These are phyloP conservation scores for Seiridium unicorne DNA, from an alignment of 2,329 filamentous ascomycete genomes.

Conservation along the genomic window DNA sequence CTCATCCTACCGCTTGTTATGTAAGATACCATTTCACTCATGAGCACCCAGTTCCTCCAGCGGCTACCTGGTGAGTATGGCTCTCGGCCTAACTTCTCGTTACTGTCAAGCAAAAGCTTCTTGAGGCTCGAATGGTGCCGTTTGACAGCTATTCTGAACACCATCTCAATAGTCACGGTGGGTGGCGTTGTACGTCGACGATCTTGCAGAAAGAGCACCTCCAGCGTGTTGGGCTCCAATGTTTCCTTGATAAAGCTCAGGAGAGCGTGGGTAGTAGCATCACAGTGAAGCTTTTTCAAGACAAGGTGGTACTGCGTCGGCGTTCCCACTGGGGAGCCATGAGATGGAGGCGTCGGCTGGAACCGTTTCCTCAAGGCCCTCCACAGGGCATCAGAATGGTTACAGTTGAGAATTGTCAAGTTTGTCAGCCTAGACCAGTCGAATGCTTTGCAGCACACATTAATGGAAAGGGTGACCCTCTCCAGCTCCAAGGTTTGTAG, in stretches of 20 bases:
- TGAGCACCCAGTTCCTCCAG: slow-evolving; percentile 71
- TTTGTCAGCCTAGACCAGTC: slow-evolving; percentile 73
- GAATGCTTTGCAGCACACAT: slow-evolving; percentile 67
- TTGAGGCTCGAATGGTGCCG: slow-evolving; percentile 70
- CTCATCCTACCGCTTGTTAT: slow-evolving; percentile 76
- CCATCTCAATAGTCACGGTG: slow-evolving; percentile 63
- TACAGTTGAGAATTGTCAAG: slow-evolving; percentile 72
- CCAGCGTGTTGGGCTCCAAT: slow-evolving; percentile 74
- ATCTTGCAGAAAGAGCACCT: slow-evolving; percentile 76
- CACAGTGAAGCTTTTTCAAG: slow-evolving; percentile 73
- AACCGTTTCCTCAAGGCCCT: slow-evolving; percentile 66
- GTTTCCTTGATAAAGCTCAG: slow-evolving; percentile 76
- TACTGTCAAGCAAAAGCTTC: slow-evolving; percentile 73
- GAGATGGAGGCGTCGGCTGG: slow-evolving; percentile 37
- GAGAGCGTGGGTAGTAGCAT: slow-evolving; percentile 66
- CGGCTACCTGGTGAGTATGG: slow-evolving; percentile 35
- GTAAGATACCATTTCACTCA: slow-evolving; percentile 66
- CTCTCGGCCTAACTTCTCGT: slow-evolving; percentile 44
- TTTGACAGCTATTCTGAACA: slow-evolving; percentile 68
- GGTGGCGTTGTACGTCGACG: slow-evolving; percentile 45
- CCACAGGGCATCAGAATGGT: slow-evolving; percentile 73
- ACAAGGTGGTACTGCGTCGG: slow-evolving; percentile 58
- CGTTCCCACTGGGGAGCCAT: slow-evolving; percentile 28
- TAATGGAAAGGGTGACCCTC: slow-evolving; percentile 69
- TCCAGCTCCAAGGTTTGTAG: slow-evolving; percentile 76